These are phyloP conservation scores for Penicillium sp. DNA, from an alignment of 2,329 filamentous ascomycete species.

Conservation along the genomic window DNA sequence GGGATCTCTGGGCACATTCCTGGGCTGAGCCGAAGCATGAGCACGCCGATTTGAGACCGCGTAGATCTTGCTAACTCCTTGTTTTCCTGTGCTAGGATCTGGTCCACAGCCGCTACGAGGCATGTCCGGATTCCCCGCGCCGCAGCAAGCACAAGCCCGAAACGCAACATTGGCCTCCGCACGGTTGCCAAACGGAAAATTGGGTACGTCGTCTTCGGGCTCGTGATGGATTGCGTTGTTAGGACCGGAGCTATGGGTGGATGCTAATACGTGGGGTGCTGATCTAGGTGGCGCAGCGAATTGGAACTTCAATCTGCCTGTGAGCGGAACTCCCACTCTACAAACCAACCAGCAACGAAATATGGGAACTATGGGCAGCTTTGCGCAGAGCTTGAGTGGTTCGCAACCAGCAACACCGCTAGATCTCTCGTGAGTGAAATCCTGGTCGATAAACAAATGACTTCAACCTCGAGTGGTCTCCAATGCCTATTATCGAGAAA, in stretches of 20 bases:
- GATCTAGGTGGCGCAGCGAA: slow-evolving; percentile 53
- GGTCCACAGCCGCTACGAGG: slow-evolving; percentile 54
- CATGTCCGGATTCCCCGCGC: slow-evolving; percentile 56
- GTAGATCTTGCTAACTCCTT: slow-evolving; percentile 22
- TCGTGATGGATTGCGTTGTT: background rate
- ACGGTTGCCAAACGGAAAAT: slow-evolving; percentile 56
- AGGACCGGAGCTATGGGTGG: slow-evolving; percentile 3
- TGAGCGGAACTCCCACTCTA: slow-evolving; percentile 54
- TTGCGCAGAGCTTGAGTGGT: slow-evolving; percentile 57
- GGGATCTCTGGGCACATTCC: slow-evolving; percentile 17
- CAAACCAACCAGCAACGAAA: slow-evolving; percentile 53
- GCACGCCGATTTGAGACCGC: slow-evolving; percentile 7
- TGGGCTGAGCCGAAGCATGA: slow-evolving; percentile 12
- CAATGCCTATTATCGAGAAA: background rate
- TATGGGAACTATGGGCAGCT: slow-evolving; percentile 54
- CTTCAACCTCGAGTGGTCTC: background rate
- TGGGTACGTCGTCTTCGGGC: slow-evolving; percentile 43
- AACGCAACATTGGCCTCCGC: slow-evolving; percentile 50
- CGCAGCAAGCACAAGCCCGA: slow-evolving; percentile 50
- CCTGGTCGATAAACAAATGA: background rate
- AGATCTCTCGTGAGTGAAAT: slow-evolving; percentile 56
- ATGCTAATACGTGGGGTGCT: slow-evolving; percentile 25
- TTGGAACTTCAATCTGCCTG: slow-evolving; percentile 59
- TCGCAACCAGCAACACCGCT: slow-evolving; percentile 56
- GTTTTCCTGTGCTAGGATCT: slow-evolving; percentile 39